Conservation (phyloP, 345 rosid genomes). For the Dimocarpus longan region DNA sequence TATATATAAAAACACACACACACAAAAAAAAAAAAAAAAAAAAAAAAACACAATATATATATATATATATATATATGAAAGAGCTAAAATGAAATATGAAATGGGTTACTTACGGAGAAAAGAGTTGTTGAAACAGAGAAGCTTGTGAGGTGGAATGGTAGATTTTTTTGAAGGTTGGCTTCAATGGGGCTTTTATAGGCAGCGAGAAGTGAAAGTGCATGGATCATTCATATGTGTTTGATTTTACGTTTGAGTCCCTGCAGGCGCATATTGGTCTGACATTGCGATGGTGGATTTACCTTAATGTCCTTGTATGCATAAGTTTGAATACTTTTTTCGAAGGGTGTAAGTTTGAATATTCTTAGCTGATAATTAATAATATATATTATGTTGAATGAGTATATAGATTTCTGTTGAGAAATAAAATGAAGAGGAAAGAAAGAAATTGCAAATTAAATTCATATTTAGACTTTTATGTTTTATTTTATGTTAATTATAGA, state of each 20-base stretch:
- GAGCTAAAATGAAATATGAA: neutral
- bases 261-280: constrained; percentile 33
- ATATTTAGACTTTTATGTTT: no score
- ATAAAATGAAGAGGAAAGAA: no score
- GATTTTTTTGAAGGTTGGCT: neutral
- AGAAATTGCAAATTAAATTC: no score
- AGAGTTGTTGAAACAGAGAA: constrained; percentile 25
- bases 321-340: neutral
- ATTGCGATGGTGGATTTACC: neutral
- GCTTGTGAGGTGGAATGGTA: constrained; percentile 13
- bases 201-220: constrained; percentile 27
- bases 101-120: constrained; percentile 33
- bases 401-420: no score
- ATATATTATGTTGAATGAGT: no score
- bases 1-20: constrained; percentile 29
- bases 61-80: neutral
- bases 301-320: neutral
- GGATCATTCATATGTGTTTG: neutral
- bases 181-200: constrained; percentile 34
- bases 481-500: no score
- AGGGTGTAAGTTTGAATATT: no score
- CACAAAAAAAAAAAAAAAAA: neutral
- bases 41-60: neutral
- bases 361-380: no score
- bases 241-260: constrained; percentile 31